Conservation (phyloP, 768 basidiomycete species). For the Roridomyces roridus region DNA sequence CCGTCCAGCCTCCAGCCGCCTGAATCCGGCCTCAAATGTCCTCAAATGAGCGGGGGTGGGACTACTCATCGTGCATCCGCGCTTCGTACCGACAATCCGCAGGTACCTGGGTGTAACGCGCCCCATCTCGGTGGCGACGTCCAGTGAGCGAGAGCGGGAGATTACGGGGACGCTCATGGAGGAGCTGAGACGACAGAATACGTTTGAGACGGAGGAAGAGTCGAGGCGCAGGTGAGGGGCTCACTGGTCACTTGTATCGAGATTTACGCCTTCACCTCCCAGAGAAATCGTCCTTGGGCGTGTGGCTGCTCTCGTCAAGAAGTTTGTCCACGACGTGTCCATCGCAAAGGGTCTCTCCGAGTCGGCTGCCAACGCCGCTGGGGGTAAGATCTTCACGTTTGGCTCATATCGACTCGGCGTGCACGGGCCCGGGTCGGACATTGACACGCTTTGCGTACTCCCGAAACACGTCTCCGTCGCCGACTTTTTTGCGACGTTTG, state of each 20-base stretch:
- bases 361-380: conserved; percentile 83
- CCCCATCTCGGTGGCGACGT: conserved; percentile 80
- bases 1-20: too few species aligned
- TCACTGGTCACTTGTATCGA: neutral
- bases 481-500: conserved; percentile 93
- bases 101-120: conserved; percentile 85
- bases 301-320: conserved; percentile 87
- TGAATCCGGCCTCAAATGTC: neutral
- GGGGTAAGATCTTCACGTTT: conserved; percentile 99
- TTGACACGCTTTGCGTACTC: conserved; percentile 95
- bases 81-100: neutral
- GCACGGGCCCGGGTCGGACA: conserved; percentile 94
- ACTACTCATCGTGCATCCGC: too few species aligned
- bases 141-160: conserved; percentile 78
- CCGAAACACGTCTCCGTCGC: conserved; percentile 95
- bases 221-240: conserved; percentile 78
- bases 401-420: conserved; percentile 98
- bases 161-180: conserved; percentile 87
- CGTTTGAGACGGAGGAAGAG: conserved; percentile 91
- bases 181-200: conserved; percentile 82
- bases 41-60: neutral
- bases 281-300: conserved; percentile 95
- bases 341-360: conserved; percentile 85
- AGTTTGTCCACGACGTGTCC: conserved; percentile 88
- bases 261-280: too few species aligned